These are phyloP conservation scores for Penicillium arizonense DNA, from an alignment of 495 filamentous ascomycete genomes.

Conservation along the genomic window DNA sequence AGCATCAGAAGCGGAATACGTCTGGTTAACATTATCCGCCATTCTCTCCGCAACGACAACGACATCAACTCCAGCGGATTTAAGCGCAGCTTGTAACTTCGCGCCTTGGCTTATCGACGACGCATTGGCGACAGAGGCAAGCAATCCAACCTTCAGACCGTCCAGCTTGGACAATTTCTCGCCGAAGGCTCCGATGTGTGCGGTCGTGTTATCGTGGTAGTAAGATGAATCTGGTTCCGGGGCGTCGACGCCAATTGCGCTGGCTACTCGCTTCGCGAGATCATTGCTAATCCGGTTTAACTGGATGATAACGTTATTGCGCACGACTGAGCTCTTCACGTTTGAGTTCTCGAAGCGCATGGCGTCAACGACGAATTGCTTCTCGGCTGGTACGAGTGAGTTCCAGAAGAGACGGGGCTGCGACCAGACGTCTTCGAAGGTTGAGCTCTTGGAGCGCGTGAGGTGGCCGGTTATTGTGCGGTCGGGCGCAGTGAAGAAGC, in stretches of 20 bases:
- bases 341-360: constrained; percentile 72
- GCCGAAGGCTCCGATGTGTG: constrained; percentile 59
- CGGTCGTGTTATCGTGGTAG: constrained; percentile 71
- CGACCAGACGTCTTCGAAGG: constrained; percentile 74
- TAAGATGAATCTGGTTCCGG: constrained; percentile 59
- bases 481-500: constrained; percentile 70
- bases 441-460: constrained; percentile 57
- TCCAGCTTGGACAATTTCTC: constrained; percentile 57
- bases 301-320: constrained; percentile 61
- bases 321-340: constrained; percentile 52
- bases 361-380: constrained; percentile 77
- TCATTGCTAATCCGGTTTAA: constrained; percentile 72
- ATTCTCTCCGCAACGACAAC: constrained; percentile 64
- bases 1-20: constrained; percentile 69
- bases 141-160: constrained; percentile 65
- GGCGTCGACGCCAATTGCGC: constrained; percentile 55
- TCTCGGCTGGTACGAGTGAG: constrained; percentile 65
- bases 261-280: constrained; percentile 63
- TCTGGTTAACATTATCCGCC: constrained; percentile 57
- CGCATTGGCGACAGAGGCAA: constrained; percentile 47
- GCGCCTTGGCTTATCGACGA: constrained; percentile 46
- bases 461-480: constrained; percentile 54
- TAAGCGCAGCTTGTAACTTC: constrained; percentile 45
- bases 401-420: constrained; percentile 78
- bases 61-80: constrained; percentile 48